Conservation (phyloP, 305 asterid species). For the Plantago lanceolata region DNA sequence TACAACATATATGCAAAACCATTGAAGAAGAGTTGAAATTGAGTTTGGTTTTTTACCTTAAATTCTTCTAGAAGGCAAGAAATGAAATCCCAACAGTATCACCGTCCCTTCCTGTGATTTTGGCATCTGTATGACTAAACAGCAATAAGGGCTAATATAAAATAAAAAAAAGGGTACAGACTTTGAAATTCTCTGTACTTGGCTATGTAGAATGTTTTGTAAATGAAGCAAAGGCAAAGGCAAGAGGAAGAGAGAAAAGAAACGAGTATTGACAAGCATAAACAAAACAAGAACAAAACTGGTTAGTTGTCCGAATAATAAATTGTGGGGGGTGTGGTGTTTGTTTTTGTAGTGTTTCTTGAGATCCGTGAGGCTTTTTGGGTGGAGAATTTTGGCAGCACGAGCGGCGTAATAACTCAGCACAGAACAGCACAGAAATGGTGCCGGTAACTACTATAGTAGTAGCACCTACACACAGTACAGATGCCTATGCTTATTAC, state of each 20-base stretch:
- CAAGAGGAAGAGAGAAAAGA: no score
- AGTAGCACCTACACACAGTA: background rate
- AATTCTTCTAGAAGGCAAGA: slow-evolving; percentile 29
- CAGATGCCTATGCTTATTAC: slow-evolving; percentile 25
- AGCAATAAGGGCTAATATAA: slow-evolving; percentile 19
- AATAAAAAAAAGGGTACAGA: background rate
- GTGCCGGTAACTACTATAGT: slow-evolving; percentile 19
- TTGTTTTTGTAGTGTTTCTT: no score
- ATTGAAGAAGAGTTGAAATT: background rate
- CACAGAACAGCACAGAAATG: slow-evolving; percentile 25
- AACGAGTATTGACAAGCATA: slow-evolving; percentile 8
- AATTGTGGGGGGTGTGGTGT: no score
- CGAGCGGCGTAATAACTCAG: slow-evolving; percentile 39
- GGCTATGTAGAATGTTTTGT: slow-evolving; percentile 33
- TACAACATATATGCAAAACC: no score
- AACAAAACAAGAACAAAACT: slow-evolving; percentile 1
- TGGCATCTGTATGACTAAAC: slow-evolving; percentile 32
- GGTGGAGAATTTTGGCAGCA: slow-evolving; percentile 37
- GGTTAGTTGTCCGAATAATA: background rate
- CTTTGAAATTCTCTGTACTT: slow-evolving; percentile 33
- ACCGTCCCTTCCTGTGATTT: slow-evolving; percentile 59
- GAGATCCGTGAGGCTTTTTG: slow-evolving; percentile 48
- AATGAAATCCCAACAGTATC: slow-evolving; percentile 49
- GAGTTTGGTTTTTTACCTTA: slow-evolving; percentile 21
- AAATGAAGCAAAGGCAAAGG: slow-evolving; percentile 37